phyloP scores from a whole-genome alignment of 2,329 filamentous ascomycete species.

The Clathrospora elynae region DNA sequence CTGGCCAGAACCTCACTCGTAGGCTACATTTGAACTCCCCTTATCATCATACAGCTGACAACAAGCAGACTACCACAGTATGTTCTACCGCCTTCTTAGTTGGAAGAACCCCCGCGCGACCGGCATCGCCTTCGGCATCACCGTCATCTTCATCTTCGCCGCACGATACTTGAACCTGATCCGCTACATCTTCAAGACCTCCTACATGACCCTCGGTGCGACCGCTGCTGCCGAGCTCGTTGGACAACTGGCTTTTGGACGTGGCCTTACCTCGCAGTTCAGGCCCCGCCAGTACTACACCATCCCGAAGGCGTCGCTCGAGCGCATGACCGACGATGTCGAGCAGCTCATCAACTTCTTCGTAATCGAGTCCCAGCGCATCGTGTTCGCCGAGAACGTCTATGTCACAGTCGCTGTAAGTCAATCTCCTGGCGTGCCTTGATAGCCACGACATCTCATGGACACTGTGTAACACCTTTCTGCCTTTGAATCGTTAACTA shows the following conservation, averaged over 20 bases:
- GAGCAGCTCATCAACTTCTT: constrained; percentile 71
- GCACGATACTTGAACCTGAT: constrained; percentile 66
- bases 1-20: constrained; percentile 67
- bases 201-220: constrained; percentile 64
- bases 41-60: constrained; percentile 18
- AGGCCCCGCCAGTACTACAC: constrained; percentile 69
- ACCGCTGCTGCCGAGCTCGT: constrained; percentile 63
- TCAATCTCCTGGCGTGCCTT: constrained; percentile 8
- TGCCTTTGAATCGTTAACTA: constrained; percentile 2
- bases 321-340: constrained; percentile 64
- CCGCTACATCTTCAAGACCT: constrained; percentile 65
- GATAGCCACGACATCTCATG: not conserved
- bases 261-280: constrained; percentile 65
- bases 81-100: constrained; percentile 69
- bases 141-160: constrained; percentile 65
- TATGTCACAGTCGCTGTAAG: constrained; percentile 64
- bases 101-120: constrained; percentile 71
- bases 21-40: constrained; percentile 33
- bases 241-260: constrained; percentile 61
- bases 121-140: constrained; percentile 62
- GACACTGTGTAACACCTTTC: not conserved
- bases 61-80: constrained; percentile 65
- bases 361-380: constrained; percentile 69
- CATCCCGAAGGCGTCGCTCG: constrained; percentile 66
- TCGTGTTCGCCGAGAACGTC: constrained; percentile 69